These are phyloP conservation scores for Capsella bursapastoris DNA, from an alignment of 345 rosid species.

Conservation along the genomic window DNA sequence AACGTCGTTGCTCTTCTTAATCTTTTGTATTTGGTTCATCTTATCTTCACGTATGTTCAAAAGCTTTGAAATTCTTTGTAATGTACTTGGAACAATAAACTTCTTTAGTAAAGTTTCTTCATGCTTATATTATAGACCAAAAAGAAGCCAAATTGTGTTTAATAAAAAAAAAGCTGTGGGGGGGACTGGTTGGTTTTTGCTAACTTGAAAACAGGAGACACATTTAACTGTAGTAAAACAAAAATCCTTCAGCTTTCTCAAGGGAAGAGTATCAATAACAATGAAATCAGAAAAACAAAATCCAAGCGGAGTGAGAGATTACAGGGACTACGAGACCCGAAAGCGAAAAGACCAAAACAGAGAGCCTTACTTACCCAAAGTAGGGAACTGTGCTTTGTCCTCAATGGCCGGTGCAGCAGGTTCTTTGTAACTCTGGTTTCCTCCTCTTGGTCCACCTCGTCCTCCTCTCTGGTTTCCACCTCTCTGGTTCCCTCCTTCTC, in stretches of 20 bases:
- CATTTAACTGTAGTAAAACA: slow-evolving; percentile 3
- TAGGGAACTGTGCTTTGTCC: slow-evolving; percentile 73
- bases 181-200: background rate
- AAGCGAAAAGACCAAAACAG: background rate
- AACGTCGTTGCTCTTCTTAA: slow-evolving; percentile 8
- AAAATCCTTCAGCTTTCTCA: slow-evolving; percentile 38
- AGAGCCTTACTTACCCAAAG: slow-evolving; percentile 52
- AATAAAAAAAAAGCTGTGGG: background rate
- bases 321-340: slow-evolving; percentile 20
- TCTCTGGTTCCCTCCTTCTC: slow-evolving; percentile 53
- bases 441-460: slow-evolving; percentile 30
- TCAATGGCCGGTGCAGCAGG: slow-evolving; percentile 58
- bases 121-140: background rate
- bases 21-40: slow-evolving; percentile 31
- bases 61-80: slow-evolving; percentile 41
- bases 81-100: slow-evolving; percentile 37
- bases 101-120: slow-evolving; percentile 5
- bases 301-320: slow-evolving; percentile 28
- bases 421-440: background rate
- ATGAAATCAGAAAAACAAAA: slow-evolving; percentile 33
- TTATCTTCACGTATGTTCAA: slow-evolving; percentile 24
- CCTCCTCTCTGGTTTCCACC: slow-evolving; percentile 27
- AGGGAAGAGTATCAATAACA: slow-evolving; percentile 19
- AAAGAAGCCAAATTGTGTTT: background rate
- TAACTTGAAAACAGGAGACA: background rate